These are phyloP conservation scores for Pyrus pyrifolia DNA, from an alignment of 306 rosid genomes.

Conservation along the genomic window DNA sequence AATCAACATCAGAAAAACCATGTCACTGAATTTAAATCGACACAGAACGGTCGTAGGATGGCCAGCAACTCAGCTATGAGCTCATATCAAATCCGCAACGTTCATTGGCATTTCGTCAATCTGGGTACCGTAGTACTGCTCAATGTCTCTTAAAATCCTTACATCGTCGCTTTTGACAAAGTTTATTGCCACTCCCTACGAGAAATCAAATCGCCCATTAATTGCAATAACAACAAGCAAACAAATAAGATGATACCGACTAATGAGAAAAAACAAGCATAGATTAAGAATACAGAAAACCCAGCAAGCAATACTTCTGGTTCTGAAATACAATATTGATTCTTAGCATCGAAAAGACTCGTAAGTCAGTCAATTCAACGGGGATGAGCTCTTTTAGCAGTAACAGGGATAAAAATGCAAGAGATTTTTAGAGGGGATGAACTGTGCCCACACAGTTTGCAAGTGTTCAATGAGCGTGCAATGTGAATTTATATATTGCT, in stretches of 20 bases:
- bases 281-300: too few relatives aligned
- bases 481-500: too few relatives aligned
- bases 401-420: too few relatives aligned
- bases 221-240: neutral
- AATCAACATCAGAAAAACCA: neutral
- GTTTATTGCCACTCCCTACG: conserved; percentile 97
- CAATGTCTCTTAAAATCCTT: conserved; percentile 88
- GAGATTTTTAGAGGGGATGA: too few relatives aligned
- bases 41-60: neutral
- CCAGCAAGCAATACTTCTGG: too few relatives aligned
- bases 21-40: conserved; percentile 14
- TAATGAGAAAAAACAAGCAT: neutral
- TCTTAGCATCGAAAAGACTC: too few relatives aligned
- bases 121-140: conserved; percentile 94
- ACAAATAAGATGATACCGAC: neutral
- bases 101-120: conserved; percentile 99
- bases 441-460: too few relatives aligned
- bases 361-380: too few relatives aligned
- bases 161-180: conserved; percentile 93
- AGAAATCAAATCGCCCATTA: conserved; percentile 5
- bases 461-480: too few relatives aligned
- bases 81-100: conserved; percentile 80
- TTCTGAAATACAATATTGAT: too few relatives aligned
- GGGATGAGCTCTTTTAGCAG: too few relatives aligned
- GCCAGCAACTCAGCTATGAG: neutral